Evolutionary conservation across 2,329 filamentous ascomycete species (phyloP), one percentile per base, ranked within the genome.

Genomic region (Clonostachys rosea): DNA sequence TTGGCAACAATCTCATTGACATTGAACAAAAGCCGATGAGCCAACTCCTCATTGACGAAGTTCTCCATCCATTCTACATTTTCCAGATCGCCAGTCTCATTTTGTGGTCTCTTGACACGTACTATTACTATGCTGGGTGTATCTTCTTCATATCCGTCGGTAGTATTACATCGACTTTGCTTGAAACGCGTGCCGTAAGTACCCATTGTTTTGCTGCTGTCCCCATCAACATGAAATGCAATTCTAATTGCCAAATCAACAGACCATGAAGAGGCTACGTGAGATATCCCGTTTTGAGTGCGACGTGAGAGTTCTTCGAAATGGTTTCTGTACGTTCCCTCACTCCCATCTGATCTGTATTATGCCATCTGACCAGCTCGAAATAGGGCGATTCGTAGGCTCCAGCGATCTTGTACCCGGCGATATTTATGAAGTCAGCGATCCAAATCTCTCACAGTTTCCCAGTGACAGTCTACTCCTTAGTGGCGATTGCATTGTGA

Each of bases 41-140:
- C 2, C 89, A 95, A 59, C 79, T 99, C 43, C 75, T 99, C 13
- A 76, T 96, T 17, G 92, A 99, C 56, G 94, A 99, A 72, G 91
- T 89, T 17, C 91, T 99, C 59, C 94, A 99, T 62, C 95, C 94
- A 0, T 99, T 99, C 64, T 99, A 99, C 64, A 87, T 99, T 47
- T 99, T 99, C 62, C 94, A 99, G 67, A 86, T 97, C 58, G 92
- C 91, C 43, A 97, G 94, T 72, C 74, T 99, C 54, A 68, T 95
- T 39, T 80, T 99, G 5, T 99, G 94, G 94, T 96, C 92, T 10
- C 63, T 96, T 55, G 94, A 99, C 61, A 79, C 95, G 58, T 99
- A 99, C 65, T 99, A 96, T 64, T 99, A 97, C 70, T 99, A 99
- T 66, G 94, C 94, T 5, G 78, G 84, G 14, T 95, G 91, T 63